Base-by-base conservation (phyloP, 441 rosid species). In the Flueggea neowawraea region DNA sequence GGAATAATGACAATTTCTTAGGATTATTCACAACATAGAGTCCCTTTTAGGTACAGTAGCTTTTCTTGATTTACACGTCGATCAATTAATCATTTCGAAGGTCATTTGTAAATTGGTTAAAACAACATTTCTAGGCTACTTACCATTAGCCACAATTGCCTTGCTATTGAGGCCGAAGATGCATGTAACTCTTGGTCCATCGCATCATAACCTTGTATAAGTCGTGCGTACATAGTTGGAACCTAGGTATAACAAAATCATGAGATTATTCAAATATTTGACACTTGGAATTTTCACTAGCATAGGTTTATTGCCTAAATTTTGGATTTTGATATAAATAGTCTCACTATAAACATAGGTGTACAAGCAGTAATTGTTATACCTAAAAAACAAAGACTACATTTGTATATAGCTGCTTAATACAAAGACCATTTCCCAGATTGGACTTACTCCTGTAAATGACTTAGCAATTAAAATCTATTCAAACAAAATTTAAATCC, bases 181-280 rank as follows among this genome's bases (percentile, higher is more conserved):
- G 74, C 75, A 76, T 88, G 85, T 61, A 75, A 78, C 58, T 84
- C 91, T 59, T 75, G 60, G 48, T 88, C 97, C 98, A 95, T 89
- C 74, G 88, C 82, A 73, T 88, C 92, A 72, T 91, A 91, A 48
- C 97, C 99, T 95, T 95, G 98, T 81, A 95, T 95, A 73, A 95
- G 73, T 58, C 97, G 84, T 49, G 89, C 79, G 69, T 95, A 91
- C 91, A 95, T 95, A 51, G 98, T 91, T 53, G 99, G 98, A 63
- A 95, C 97, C 99, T 95, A 66, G 17, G 55, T 33, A 60, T 59
- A 50, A 67, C 47, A 65, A 64, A 60, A 58, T 10, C 57, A 70
- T 55, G 63, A 53, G 52, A 31, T 47, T 44, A n/a, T 55, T 65
- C 1, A 17, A n/a, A 43, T 52, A 52, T 54, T 50, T 57, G 41